Evolutionary conservation across 2,329 filamentous ascomycete genomes (phyloP).

Genomic region (Coniochaeta hoffmannii): DNA sequence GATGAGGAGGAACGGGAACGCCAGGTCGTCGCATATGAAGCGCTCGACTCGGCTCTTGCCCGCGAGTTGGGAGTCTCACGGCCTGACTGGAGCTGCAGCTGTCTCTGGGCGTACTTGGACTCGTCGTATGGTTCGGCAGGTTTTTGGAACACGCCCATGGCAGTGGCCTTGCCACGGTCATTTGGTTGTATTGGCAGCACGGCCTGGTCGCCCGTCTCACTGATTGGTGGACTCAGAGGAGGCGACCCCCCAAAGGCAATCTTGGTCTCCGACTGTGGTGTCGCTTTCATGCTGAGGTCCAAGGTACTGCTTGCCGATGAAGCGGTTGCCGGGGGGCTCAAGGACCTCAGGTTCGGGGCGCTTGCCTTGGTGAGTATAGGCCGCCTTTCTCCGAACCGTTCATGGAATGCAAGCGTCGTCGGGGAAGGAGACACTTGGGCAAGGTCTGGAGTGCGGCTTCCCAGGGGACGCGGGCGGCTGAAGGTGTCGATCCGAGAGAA

Average conservation of each 20-base stretch:
- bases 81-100: slow-evolving; percentile 72
- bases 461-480: slow-evolving; percentile 51
- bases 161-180: slow-evolving; percentile 76
- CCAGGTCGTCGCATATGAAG: slow-evolving; percentile 25
- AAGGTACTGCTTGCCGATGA: slow-evolving; percentile 28
- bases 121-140: slow-evolving; percentile 75
- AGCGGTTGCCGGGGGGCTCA: slow-evolving; percentile 37
- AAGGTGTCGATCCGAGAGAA: slow-evolving; percentile 75
- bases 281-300: slow-evolving; percentile 22
- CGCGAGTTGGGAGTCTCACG: slow-evolving; percentile 52
- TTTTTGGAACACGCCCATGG: slow-evolving; percentile 57
- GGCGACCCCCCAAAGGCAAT: slow-evolving; percentile 31
- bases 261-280: slow-evolving; percentile 28
- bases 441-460: slow-evolving; percentile 43
- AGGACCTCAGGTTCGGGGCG: slow-evolving; percentile 59
- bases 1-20: slow-evolving; percentile 43
- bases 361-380: slow-evolving; percentile 49
- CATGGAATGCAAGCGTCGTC: slow-evolving; percentile 31
- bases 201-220: slow-evolving; percentile 62
- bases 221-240: slow-evolving; percentile 62
- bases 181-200: slow-evolving; percentile 62
- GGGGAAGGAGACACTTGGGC: slow-evolving; percentile 38
- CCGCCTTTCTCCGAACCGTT: slow-evolving; percentile 38
- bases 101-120: slow-evolving; percentile 72
- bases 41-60: slow-evolving; percentile 36